Evolutionary conservation across 345 rosid genomes (phyloP).

Genomic region (Limnanthes douglasii): DNA sequence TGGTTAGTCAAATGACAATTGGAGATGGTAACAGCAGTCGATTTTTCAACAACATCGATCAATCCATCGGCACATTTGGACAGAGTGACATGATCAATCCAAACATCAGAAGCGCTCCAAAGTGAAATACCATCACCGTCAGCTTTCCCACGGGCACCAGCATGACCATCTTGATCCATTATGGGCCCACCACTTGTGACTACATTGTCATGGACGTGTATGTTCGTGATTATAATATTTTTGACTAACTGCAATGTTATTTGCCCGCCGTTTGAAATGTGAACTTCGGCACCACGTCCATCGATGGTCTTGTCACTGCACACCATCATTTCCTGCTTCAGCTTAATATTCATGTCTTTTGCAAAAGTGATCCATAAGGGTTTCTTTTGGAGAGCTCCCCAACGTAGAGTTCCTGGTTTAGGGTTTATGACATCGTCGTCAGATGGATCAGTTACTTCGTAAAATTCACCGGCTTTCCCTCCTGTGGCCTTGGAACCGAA

Average conservation of each 20-base stretch:
- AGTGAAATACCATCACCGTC: conserved; percentile 59
- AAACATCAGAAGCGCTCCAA: conserved; percentile 26
- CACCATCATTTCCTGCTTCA: conserved; percentile 33
- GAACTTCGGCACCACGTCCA: conserved; percentile 37
- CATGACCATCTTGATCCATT: conserved; percentile 23
- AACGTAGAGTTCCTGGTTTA: conserved; percentile 34
- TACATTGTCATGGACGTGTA: conserved; percentile 29
- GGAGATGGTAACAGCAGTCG: conserved; percentile 50
- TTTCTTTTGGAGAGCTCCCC: conserved; percentile 20
- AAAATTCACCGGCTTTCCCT: conserved; percentile 23
- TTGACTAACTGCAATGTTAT: conserved; percentile 22
- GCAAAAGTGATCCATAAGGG: conserved; percentile 38
- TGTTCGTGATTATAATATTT: conserved; percentile 37
- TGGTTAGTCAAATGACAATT: conserved; percentile 40
- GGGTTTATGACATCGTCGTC: conserved; percentile 34
- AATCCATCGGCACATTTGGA: conserved; percentile 29
- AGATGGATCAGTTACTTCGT: conserved; percentile 27
- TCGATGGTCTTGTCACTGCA: conserved; percentile 42
- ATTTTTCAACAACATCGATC: conserved; percentile 30
- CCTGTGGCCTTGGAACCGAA: conserved; percentile 34
- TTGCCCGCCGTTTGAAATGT: conserved; percentile 27
- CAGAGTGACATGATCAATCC: conserved; percentile 59
- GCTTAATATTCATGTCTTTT: conserved; percentile 26
- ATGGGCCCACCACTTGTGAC: conserved; percentile 21
- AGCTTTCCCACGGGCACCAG: conserved; percentile 23